phyloP scores from a whole-genome alignment of 2,329 filamentous ascomycete species.

The Ophiostoma quercus region DNA sequence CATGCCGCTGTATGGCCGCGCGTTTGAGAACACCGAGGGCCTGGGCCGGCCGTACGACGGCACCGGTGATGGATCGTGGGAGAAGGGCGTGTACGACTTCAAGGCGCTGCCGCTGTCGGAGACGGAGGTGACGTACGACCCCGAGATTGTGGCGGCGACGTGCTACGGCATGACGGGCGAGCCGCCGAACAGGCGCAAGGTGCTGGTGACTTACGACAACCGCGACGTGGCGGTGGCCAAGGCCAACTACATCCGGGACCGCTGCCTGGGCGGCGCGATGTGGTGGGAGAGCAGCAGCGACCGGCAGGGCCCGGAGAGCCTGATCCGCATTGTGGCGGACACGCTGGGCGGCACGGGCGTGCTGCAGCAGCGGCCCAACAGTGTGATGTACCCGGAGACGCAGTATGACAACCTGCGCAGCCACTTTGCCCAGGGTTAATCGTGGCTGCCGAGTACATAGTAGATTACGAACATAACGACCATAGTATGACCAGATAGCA shows the following conservation, averaged over 20 bases:
- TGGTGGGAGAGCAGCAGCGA: constrained; percentile 93
- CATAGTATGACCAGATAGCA: background rate
- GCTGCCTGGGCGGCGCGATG: constrained; percentile 80
- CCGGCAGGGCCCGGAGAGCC: constrained; percentile 56
- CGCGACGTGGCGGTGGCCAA: constrained; percentile 63
- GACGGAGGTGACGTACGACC: constrained; percentile 59
- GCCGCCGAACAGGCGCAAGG: constrained; percentile 28
- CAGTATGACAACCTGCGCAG: constrained; percentile 66
- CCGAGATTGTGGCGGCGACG: constrained; percentile 63
- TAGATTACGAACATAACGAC: background rate
- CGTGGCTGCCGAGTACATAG: too few relatives aligned
- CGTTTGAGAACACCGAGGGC: constrained; percentile 74
- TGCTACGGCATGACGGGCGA: constrained; percentile 63
- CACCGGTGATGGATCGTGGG: constrained; percentile 75
- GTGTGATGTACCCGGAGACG: constrained; percentile 56
- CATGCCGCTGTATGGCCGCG: constrained; percentile 87
- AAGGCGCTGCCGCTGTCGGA: constrained; percentile 72
- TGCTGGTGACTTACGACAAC: constrained; percentile 82
- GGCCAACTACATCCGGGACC: constrained; percentile 61
- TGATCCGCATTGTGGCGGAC: constrained; percentile 62
- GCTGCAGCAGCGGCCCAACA: constrained; percentile 53
- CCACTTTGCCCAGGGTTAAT: constrained; percentile 39
- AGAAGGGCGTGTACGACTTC: constrained; percentile 81
- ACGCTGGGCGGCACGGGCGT: constrained; percentile 49
- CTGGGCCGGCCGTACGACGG: constrained; percentile 65